Percentiles rank a stretch among this genome's conserved stretches.
These are phyloP conservation scores for Plasmodium inui DNA, from an alignment of 169 alveolate genomes.

Conservation along the genomic window DNA sequence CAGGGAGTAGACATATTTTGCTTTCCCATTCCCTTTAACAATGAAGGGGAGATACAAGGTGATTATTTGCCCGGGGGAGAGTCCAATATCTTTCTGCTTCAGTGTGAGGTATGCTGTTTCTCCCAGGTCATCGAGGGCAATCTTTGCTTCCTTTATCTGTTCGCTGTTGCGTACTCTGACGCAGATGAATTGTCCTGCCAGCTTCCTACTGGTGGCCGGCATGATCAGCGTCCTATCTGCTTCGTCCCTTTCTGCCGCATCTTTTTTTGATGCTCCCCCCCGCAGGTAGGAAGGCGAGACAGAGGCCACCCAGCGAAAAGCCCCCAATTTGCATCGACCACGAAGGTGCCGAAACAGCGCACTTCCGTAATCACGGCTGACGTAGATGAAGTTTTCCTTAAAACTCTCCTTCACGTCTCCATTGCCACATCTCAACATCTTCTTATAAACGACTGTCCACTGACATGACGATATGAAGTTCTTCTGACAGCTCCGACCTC, in stretches of 20 bases:
- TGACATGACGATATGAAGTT: constrained; percentile 27
- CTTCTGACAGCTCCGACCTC: constrained; percentile 3
- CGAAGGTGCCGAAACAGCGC: constrained; percentile 12
- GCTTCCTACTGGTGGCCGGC: neutral
- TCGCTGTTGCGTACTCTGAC: constrained; percentile 56
- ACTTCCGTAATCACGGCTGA: constrained; percentile 20
- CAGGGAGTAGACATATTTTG: constrained; percentile 11
- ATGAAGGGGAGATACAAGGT: constrained; percentile 65
- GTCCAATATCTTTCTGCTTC: constrained; percentile 10
- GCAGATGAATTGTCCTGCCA: neutral
- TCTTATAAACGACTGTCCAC: constrained; percentile 65
- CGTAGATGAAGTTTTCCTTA: constrained; percentile 46
- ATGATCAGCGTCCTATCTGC: neutral
- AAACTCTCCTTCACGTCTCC: constrained; percentile 14
- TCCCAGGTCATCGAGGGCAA: neutral
- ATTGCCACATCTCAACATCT: neutral
- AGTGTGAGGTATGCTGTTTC: constrained; percentile 5
- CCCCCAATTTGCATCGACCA: constrained; percentile 16
- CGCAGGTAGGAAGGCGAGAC: neutral
- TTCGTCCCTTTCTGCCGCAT: neutral
- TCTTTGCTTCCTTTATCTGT: constrained; percentile 51
- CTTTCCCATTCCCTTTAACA: neutral
- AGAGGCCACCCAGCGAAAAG: constrained; percentile 9
- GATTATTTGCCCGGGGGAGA: constrained; percentile 69
- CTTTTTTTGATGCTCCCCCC: neutral